phyloP scores from a whole-genome alignment of 768 basidiomycete genomes.

The Naganishia randhawae region DNA sequence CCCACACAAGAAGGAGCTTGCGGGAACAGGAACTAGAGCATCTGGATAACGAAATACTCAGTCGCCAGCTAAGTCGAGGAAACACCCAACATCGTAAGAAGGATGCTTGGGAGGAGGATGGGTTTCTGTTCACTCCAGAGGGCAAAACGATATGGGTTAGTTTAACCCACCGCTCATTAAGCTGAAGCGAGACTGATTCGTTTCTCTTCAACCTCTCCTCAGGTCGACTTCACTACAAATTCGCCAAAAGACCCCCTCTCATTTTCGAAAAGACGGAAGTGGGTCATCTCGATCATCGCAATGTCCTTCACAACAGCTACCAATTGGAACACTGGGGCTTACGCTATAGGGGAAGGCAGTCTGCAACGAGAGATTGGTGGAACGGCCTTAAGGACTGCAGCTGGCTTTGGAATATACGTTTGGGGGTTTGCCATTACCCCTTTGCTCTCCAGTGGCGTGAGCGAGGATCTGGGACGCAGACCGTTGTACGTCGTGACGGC shows the following conservation, averaged over 20 bases:
- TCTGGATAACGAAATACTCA: neutral
- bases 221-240: constrained; percentile 43
- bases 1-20: constrained; percentile 1
- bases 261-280: constrained; percentile 36
- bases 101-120: constrained; percentile 19
- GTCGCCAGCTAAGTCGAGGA: constrained; percentile 12
- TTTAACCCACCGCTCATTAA: neutral
- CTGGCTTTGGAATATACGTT: constrained; percentile 42
- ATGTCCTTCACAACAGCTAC: constrained; percentile 37
- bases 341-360: constrained; percentile 31
- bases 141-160: constrained; percentile 19
- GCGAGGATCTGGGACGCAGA: constrained; percentile 42
- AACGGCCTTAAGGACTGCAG: constrained; percentile 33
- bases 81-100: neutral
- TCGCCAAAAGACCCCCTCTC: constrained; percentile 42
- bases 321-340: constrained; percentile 31
- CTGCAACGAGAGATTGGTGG: constrained; percentile 42
- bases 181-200: neutral
- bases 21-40: constrained; percentile 1
- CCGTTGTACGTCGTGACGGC: constrained; percentile 43
- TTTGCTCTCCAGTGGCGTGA: constrained; percentile 36
- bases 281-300: constrained; percentile 39
- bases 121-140: constrained; percentile 10
- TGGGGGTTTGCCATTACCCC: constrained; percentile 48
- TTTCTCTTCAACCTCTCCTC: neutral